These are phyloP conservation scores for Pichia pseudocactophila DNA, from an alignment of 805 yeast genomes.

Conservation along the genomic window DNA sequence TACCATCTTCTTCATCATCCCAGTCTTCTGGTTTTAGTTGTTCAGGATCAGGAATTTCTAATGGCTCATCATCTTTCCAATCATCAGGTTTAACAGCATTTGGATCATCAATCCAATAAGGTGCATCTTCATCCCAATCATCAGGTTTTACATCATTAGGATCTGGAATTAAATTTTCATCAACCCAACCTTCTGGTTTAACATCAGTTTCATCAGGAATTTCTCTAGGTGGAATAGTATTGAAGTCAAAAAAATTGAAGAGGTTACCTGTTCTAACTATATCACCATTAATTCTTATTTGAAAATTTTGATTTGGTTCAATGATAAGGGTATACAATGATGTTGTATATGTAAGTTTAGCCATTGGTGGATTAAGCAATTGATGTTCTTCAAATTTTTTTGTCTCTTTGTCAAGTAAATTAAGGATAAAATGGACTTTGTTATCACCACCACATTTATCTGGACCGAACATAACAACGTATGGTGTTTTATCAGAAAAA, in stretches of 20 bases:
- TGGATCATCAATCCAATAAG: slow-evolving; percentile 58
- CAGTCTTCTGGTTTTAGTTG: slow-evolving; percentile 66
- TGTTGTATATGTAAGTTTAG: slow-evolving; percentile 43
- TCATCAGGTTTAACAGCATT: slow-evolving; percentile 58
- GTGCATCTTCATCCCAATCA: slow-evolving; percentile 76
- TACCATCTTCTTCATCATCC: slow-evolving; percentile 89
- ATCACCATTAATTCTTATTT: slow-evolving; percentile 77
- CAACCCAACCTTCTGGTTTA: slow-evolving; percentile 83
- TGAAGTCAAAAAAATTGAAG: slow-evolving; percentile 43
- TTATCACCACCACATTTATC: slow-evolving; percentile 80
- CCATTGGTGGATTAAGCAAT: slow-evolving; percentile 57
- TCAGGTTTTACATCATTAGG: slow-evolving; percentile 63
- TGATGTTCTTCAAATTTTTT: slow-evolving; percentile 63
- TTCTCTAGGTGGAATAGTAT: slow-evolving; percentile 56
- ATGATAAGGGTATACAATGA: slow-evolving; percentile 72
- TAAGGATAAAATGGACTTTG: slow-evolving; percentile 70
- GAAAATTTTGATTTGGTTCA: slow-evolving; percentile 56
- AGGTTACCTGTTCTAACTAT: slow-evolving; percentile 63
- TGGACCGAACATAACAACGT: slow-evolving; percentile 90
- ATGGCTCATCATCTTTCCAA: slow-evolving; percentile 65
- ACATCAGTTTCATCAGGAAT: slow-evolving; percentile 47
- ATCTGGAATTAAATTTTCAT: slow-evolving; percentile 56
- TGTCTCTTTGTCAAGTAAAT: slow-evolving; percentile 44
- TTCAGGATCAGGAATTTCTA: slow-evolving; percentile 56
- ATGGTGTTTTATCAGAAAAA: slow-evolving; percentile 60